phyloP scores from a whole-genome alignment of 2,329 filamentous ascomycete species.

The Aaosphaeria pasadenensis region DNA sequence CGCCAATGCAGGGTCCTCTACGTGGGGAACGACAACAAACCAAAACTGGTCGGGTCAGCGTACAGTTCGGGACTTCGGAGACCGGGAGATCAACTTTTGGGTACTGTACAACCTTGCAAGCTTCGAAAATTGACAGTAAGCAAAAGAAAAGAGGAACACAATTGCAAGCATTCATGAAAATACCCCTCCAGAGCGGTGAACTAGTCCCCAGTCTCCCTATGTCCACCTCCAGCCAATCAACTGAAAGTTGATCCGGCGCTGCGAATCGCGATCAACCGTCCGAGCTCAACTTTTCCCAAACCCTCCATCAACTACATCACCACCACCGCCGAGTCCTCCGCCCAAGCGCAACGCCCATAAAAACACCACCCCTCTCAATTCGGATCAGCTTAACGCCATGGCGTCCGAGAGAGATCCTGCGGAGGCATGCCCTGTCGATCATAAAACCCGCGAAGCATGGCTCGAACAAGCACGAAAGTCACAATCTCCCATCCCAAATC shows the following conservation, averaged over 20 bases:
- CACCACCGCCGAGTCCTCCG: conserved; percentile 4
- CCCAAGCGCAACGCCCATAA: neutral
- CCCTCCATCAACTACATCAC: conserved; percentile 11
- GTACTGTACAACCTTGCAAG: too few relatives aligned
- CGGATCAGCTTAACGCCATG: neutral
- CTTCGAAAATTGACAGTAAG: neutral
- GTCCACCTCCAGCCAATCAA: neutral
- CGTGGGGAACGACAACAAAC: too few relatives aligned
- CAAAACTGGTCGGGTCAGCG: too few relatives aligned
- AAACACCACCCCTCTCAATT: neutral
- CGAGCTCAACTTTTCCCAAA: conserved; percentile 22
- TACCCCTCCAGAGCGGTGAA: conserved; percentile 17
- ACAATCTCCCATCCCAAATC: neutral
- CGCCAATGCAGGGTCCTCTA: neutral
- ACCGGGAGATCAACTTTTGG: too few relatives aligned
- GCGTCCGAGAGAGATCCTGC: conserved; percentile 23
- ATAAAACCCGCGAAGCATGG: conserved; percentile 85
- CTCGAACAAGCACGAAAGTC: conserved; percentile 59
- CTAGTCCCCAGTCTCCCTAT: neutral
- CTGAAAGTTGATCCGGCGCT: neutral
- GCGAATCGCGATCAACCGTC: neutral
- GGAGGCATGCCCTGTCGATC: conserved; percentile 76
- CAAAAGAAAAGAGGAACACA: neutral
- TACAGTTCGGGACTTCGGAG: too few relatives aligned
- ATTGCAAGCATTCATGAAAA: neutral